phyloP scores from a whole-genome alignment of 2,329 filamentous ascomycete species.

The Alternaria sp. region DNA sequence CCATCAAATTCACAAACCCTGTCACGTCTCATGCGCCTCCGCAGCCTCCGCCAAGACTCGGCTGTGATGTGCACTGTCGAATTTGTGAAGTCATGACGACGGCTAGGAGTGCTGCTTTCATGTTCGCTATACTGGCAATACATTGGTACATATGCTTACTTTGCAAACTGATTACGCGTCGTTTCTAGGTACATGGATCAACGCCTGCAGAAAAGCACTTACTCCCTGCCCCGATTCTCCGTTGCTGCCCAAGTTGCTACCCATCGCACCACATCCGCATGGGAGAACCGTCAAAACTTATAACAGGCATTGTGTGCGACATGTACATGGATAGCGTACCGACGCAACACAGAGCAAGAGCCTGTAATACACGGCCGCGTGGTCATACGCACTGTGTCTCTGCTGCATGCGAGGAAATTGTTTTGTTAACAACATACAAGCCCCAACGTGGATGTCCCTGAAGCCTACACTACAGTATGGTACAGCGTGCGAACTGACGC shows the following conservation, averaged over 20 bases:
- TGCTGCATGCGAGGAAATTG: background rate
- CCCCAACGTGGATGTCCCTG: background rate
- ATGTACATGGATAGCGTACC: background rate
- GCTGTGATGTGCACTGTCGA: constrained; percentile 9
- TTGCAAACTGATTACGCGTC: background rate
- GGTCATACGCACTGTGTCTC: background rate
- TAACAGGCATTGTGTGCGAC: background rate
- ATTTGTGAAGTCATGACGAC: background rate
- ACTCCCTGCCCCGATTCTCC: background rate
- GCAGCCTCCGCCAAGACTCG: background rate
- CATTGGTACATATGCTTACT: background rate
- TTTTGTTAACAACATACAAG: background rate
- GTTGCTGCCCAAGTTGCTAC: background rate
- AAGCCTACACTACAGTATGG: background rate
- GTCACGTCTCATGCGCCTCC: constrained; percentile 14
- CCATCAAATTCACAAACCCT: constrained; percentile 42
- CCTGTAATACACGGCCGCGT: background rate
- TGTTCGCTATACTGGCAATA: background rate
- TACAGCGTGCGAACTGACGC: background rate
- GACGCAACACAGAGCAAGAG: background rate
- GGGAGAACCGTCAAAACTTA: background rate
- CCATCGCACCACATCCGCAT: background rate
- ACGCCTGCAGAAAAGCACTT: background rate
- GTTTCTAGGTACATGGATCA: constrained; percentile 3
- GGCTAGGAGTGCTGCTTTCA: background rate